phyloP scores from a whole-genome alignment of 129 eudicot species.

The Calendula officinalis region DNA sequence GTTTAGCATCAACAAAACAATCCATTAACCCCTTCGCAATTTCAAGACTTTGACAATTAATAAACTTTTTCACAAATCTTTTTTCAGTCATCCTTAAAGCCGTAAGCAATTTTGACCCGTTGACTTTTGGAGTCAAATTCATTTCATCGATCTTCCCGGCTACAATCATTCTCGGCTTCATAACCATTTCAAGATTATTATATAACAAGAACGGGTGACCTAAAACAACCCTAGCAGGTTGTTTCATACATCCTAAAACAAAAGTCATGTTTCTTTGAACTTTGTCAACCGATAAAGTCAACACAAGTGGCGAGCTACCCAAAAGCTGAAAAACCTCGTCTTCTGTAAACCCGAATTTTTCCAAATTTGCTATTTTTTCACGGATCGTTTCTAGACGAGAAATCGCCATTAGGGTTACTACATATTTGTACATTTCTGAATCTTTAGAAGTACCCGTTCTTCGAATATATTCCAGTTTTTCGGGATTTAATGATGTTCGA shows the following conservation, averaged over 20 bases:
- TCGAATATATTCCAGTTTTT: constrained; percentile 54
- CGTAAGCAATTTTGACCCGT: constrained; percentile 44
- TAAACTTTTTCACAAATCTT: constrained; percentile 46
- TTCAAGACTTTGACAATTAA: constrained; percentile 46
- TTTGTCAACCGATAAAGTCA: constrained; percentile 66
- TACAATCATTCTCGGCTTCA: constrained; percentile 54
- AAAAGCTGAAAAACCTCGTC: constrained; percentile 50
- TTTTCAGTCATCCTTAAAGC: constrained; percentile 72
- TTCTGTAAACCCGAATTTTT: constrained; percentile 60
- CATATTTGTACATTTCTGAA: constrained; percentile 68
- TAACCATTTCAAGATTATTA: constrained; percentile 44
- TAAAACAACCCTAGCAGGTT: constrained; percentile 40
- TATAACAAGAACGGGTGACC: constrained; percentile 47
- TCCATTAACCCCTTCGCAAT: constrained; percentile 49
- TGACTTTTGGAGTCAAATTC: constrained; percentile 52
- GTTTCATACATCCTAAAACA: constrained; percentile 56
- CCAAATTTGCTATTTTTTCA: constrained; percentile 60
- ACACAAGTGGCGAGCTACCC: constrained; percentile 55
- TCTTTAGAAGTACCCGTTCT: constrained; percentile 47
- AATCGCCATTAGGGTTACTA: constrained; percentile 55
- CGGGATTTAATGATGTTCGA: constrained; percentile 44
- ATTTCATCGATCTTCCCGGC: constrained; percentile 55
- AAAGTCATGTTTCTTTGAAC: constrained; percentile 78
- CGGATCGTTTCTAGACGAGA: constrained; percentile 67
- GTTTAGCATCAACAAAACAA: constrained; percentile 46